Percentiles rank a stretch among this genome's conserved stretches.
Evolutionary conservation across 768 basidiomycete genomes (phyloP).

Genomic region (Boletus sp.): DNA sequence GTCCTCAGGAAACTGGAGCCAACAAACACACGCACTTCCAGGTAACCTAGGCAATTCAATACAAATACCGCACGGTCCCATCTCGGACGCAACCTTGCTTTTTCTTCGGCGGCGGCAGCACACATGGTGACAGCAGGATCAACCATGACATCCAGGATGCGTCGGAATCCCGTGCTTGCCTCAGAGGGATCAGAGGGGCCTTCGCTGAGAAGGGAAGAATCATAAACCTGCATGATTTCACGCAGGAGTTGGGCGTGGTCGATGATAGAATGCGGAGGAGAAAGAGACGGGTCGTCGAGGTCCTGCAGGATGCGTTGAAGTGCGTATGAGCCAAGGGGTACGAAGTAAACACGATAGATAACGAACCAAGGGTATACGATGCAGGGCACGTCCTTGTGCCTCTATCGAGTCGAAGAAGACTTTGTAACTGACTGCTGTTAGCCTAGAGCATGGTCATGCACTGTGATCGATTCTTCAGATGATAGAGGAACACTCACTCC

Average conservation of each 20-base stretch:
- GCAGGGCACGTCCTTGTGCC: conserved; percentile 68
- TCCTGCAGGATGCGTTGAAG: conserved; percentile 39
- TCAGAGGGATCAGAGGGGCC: conserved; percentile 6
- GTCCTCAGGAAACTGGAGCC: not conserved
- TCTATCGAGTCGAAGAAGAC: conserved; percentile 89
- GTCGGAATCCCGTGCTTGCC: conserved; percentile 15
- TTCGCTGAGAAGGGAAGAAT: conserved; percentile 76
- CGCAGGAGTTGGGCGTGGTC: conserved; percentile 82
- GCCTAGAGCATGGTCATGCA: conserved; percentile 41
- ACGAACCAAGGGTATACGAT: conserved; percentile 52
- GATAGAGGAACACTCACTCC: conserved; percentile 52
- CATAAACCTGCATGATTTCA: conserved; percentile 87
- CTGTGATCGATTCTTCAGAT: not conserved
- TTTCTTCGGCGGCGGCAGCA: conserved; percentile 60
- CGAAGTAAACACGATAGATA: not conserved
- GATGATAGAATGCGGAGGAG: conserved; percentile 73
- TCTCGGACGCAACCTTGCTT: conserved; percentile 45
- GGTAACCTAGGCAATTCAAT: conserved; percentile 80
- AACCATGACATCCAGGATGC: conserved; percentile 78
- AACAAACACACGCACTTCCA: conserved; percentile 53
- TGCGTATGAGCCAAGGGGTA: not conserved
- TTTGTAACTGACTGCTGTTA: conserved; percentile 75
- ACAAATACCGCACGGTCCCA: conserved; percentile 87
- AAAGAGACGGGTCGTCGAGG: conserved; percentile 62
- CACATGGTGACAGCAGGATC: conserved; percentile 84